Evolutionary conservation across 108 stramenopile genomes (phyloP).

Genomic region (Ochromonas danica): DNA sequence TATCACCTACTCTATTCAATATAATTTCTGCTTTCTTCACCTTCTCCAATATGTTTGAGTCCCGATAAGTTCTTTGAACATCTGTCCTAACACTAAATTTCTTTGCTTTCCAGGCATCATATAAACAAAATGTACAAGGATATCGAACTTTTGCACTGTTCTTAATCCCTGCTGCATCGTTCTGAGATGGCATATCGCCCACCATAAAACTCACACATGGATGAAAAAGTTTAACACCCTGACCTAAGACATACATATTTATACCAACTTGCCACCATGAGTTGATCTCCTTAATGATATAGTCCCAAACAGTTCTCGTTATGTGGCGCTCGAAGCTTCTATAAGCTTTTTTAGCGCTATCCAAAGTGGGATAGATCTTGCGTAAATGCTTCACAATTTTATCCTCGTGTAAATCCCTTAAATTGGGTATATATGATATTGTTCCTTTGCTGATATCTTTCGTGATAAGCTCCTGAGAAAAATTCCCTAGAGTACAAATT

Average conservation of each 20-base stretch:
- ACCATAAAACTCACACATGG: slow-evolving; percentile 15
- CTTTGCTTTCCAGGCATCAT: slow-evolving; percentile 15
- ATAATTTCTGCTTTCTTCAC: slow-evolving; percentile 17
- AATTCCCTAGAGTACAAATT: slow-evolving; percentile 17
- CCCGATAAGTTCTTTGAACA: slow-evolving; percentile 15
- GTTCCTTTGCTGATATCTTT: slow-evolving; percentile 16
- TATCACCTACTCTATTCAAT: slow-evolving; percentile 17
- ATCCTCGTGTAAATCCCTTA: slow-evolving; percentile 15
- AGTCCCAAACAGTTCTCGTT: slow-evolving; percentile 15
- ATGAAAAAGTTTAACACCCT: slow-evolving; percentile 17
- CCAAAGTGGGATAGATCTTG: slow-evolving; percentile 15
- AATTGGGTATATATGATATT: slow-evolving; percentile 17
- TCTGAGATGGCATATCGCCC: slow-evolving; percentile 13
- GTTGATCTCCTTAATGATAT: slow-evolving; percentile 10
- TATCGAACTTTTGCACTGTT: slow-evolving; percentile 16
- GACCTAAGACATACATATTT: slow-evolving; percentile 17
- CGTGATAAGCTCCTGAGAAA: slow-evolving; percentile 15
- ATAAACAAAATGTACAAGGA: slow-evolving; percentile 17
- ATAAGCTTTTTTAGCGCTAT: slow-evolving; percentile 17
- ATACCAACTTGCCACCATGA: slow-evolving; percentile 15
- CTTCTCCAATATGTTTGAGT: slow-evolving; percentile 16
- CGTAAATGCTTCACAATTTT: slow-evolving; percentile 17
- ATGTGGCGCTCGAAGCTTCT: slow-evolving; percentile 13
- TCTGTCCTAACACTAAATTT: slow-evolving; percentile 6
- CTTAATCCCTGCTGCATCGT: slow-evolving; percentile 9